Base-by-base conservation (phyloP, 2,329 filamentous ascomycete species). In the Fonsecaea erecta region DNA sequence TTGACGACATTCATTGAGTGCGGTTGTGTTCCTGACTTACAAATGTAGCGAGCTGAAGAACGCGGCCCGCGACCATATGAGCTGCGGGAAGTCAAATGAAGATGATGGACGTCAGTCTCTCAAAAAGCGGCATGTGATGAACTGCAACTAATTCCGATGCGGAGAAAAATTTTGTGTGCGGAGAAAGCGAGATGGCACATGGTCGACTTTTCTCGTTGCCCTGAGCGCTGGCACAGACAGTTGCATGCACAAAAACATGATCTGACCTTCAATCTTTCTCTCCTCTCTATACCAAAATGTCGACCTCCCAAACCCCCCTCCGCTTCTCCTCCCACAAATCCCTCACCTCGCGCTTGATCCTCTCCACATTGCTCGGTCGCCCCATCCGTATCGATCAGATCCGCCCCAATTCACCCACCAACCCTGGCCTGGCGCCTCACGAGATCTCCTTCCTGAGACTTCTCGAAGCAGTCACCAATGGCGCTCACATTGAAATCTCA, bases 381-480 rank as follows among this genome's bases (percentile, higher is more conserved):
- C 88, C 95, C 1, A 82, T 98, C 62, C 93, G 94, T 79, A 94
- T 99, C 76, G 95, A 94, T 60, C 90, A 95, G 78, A 98, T 99
- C 80, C 92, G 95, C 74, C 88, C 91, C 70, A 87, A 90, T 16
- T 97, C 92, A 48, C 89, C 90, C 53, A 93, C 92, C 46, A 89
- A 90, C 73, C 93, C 95, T 0, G 95, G 95, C 73, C 90, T 99
- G 61, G 90, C 92, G 60, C 89, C 92, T 55, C 90, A 97, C 81
- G 95, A 99, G 80, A 89, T 98, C 73, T 98, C 95, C 53, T 94
- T 99, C 78, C 86, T 99, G 34, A 93, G 95, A 63, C 90, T 99
- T 18, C 88, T 99, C 74, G 95, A 98, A 78, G 86, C 92, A 71
- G 85, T 99, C 73, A 99, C 95, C 74, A 99, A 99, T 83, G 95